Base-by-base conservation (phyloP, 345 rosid genomes). In the Isatis tinctoria region DNA sequence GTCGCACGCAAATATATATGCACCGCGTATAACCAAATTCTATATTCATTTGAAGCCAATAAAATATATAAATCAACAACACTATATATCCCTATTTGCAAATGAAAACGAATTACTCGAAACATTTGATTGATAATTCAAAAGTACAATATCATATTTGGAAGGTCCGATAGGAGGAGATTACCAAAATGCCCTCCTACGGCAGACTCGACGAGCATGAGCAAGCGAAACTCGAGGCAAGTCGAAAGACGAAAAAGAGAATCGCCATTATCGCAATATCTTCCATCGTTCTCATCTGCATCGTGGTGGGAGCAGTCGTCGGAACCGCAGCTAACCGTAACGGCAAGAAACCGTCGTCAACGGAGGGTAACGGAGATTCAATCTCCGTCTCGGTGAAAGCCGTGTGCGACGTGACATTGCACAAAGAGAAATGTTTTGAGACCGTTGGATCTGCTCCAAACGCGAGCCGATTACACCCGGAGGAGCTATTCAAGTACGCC, bases 361-460 rank as follows among this genome's bases (percentile, higher is more conserved):
- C 49, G 10, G 67, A 63, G 53, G 60, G 74, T 28, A 41, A 71
- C 36, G 71, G 67, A 18, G 79, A 60, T 4, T 70, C 91, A 2
- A 11, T 83, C 22, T 83, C 94, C 0, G 67, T 40, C 41, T 75
- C 70, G 4, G 51, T 86, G 16, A 89, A 87, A 73, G 89, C 90
- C n/a, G 80, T 83, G 0, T 92, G 96, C 37, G 91, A 88, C 47
- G 86, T 84, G 3, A 90, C 96, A 0, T 80, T 90, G 75, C 80
- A 88, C 75, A 86, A 81, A 79, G 87, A 88, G 0, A 70, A 90
- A 14, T 92, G 95, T 67, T 73, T 80, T 39, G 77, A 59, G 0
- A 77, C 83, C 49, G 40, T 90, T 16, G 68, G 74, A 7, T 67
- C 44, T 0, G 84, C 79, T 4, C 82, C 79, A 5, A 74, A 79